These are phyloP conservation scores for Scheffersomyces parashehatae DNA, from an alignment of 1,139 yeast species.

Conservation along the genomic window DNA sequence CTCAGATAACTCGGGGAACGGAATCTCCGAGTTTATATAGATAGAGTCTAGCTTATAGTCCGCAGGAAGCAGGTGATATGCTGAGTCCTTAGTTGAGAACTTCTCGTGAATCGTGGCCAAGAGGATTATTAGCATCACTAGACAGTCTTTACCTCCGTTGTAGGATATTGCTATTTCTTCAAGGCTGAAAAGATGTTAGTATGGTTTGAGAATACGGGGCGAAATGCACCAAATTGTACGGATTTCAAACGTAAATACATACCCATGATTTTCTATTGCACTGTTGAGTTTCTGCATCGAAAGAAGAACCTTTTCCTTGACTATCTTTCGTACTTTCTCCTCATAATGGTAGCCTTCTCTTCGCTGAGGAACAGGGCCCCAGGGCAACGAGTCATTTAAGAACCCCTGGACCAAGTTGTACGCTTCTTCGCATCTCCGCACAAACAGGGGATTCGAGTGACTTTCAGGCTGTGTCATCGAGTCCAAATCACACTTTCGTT, in stretches of 20 bases:
- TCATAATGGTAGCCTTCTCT: constrained; percentile 22
- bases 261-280: constrained; percentile 36
- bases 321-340: constrained; percentile 23
- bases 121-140: constrained; percentile 73
- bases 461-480: constrained; percentile 4
- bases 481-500: too few relatives aligned
- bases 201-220: too few relatives aligned
- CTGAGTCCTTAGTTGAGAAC: constrained; percentile 10
- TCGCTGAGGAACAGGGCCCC: constrained; percentile 24
- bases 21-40: constrained; percentile 67
- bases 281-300: constrained; percentile 32
- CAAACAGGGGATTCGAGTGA: constrained; percentile 7
- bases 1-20: constrained; percentile 58
- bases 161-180: constrained; percentile 72
- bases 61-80: constrained; percentile 17
- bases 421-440: constrained; percentile 33
- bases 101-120: constrained; percentile 56
- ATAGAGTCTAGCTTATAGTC: constrained; percentile 54
- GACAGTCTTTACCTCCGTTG: constrained; percentile 91
- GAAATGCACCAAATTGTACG: too few relatives aligned
- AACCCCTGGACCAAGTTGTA: constrained; percentile 33
- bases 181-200: constrained; percentile 19
- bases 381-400: constrained; percentile 30
- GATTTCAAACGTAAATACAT: constrained; percentile 13
- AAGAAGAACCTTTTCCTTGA: constrained; percentile 30